Evolutionary conservation across 1,284 basidiomycete species (phyloP).

Genomic region (Leucocoprinus gongylophorus): DNA sequence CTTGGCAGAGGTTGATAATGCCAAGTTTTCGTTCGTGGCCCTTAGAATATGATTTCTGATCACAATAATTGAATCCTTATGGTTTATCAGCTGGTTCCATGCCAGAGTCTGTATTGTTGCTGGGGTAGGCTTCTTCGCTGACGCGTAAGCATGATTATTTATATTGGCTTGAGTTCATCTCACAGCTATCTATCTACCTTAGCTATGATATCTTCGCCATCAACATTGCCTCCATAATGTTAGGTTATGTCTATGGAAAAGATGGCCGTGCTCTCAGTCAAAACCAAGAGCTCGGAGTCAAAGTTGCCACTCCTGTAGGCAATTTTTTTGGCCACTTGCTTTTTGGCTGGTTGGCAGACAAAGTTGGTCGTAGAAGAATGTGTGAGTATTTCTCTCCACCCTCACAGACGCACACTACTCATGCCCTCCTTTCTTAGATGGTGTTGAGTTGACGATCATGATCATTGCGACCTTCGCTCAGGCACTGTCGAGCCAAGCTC

Average conservation of each 20-base stretch:
- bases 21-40: conserved; percentile 53
- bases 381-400: conserved; percentile 35
- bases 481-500: conserved; percentile 50
- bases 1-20: conserved; percentile 70
- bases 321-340: conserved; percentile 61
- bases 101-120: conserved; percentile 67
- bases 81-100: conserved; percentile 49
- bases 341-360: conserved; percentile 68
- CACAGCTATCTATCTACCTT: not conserved
- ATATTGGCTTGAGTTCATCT: not conserved
- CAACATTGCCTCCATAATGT: conserved; percentile 69
- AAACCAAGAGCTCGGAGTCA: conserved; percentile 64
- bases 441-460: conserved; percentile 67
- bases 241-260: conserved; percentile 66
- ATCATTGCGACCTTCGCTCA: conserved; percentile 59
- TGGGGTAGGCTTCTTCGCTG: conserved; percentile 79
- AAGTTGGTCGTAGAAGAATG: conserved; percentile 66
- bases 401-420: not conserved
- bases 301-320: conserved; percentile 66
- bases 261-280: conserved; percentile 37
- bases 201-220: conserved; percentile 73
- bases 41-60: not conserved
- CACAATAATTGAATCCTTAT: not conserved
- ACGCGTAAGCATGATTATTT: conserved; percentile 45
- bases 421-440: conserved; percentile 37